These are phyloP conservation scores for Albizia julibrissin DNA, from an alignment of 306 rosid genomes.

Conservation along the genomic window DNA sequence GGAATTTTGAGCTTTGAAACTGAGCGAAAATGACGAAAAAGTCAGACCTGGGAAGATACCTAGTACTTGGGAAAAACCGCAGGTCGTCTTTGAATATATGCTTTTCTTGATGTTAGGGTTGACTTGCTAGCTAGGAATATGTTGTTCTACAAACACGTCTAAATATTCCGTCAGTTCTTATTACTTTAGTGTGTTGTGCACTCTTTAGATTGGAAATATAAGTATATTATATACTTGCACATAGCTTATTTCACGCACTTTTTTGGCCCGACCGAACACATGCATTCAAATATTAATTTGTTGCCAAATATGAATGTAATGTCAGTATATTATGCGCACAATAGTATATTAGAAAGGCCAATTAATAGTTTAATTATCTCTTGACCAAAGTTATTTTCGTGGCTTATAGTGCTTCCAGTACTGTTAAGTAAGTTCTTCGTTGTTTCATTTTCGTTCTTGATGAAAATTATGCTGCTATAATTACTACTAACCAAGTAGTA, in stretches of 20 bases:
- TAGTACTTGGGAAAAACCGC: neutral
- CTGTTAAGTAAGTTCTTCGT: neutral
- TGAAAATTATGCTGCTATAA: neutral
- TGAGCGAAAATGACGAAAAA: neutral
- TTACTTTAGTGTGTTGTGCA: neutral
- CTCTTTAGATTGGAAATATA: neutral
- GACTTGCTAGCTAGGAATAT: neutral
- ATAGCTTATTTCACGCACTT: neutral
- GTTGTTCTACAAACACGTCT: neutral
- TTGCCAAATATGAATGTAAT: neutral
- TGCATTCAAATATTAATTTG: neutral
- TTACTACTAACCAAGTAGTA: neutral
- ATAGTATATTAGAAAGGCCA: neutral
- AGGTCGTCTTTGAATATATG: too few species aligned
- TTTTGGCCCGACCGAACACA: neutral
- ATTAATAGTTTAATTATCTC: neutral
- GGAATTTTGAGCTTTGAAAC: neutral
- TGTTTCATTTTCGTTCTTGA: neutral
- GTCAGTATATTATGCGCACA: neutral
- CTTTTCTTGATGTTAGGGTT: neutral
- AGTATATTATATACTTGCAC: neutral
- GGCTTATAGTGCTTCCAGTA: neutral
- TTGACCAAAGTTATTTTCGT: too few species aligned
- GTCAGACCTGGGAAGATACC: neutral
- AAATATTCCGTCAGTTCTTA: neutral